phyloP scores from a whole-genome alignment of 2,329 filamentous ascomycete species.

The Cytospora piceae region DNA sequence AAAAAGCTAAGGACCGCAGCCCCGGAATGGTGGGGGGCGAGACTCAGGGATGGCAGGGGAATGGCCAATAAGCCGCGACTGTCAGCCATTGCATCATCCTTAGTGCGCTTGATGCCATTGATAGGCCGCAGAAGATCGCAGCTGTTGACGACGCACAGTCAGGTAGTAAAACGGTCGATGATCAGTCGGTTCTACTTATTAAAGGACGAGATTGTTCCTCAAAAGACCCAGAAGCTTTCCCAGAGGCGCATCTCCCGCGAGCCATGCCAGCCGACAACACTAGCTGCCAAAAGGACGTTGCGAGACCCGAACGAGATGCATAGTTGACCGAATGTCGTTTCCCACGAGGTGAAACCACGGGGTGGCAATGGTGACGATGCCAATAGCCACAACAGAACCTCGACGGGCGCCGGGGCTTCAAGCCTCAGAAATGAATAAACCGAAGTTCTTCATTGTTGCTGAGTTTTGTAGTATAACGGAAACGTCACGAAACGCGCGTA shows the following conservation, averaged over 20 bases:
- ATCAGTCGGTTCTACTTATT: background rate
- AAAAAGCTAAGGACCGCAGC: conserved; percentile 1
- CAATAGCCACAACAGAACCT: background rate
- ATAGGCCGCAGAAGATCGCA: background rate
- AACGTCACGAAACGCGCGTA: conserved; percentile 19
- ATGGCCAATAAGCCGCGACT: background rate
- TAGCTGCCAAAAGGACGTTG: background rate
- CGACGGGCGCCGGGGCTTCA: background rate
- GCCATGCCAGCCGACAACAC: background rate
- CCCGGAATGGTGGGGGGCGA: conserved; percentile 12
- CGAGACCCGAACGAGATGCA: background rate
- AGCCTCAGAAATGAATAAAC: background rate
- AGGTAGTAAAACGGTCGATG: background rate
- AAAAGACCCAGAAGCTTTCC: background rate
- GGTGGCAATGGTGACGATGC: background rate
- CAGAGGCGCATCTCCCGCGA: background rate
- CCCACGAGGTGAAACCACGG: background rate
- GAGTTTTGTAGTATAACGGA: background rate
- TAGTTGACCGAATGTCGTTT: background rate
- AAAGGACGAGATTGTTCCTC: background rate
- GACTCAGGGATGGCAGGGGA: conserved; percentile 1
- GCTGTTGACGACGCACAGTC: conserved; percentile 9
- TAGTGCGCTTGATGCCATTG: conserved; percentile 25
- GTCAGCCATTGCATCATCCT: conserved; percentile 19
- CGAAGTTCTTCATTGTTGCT: background rate